A percentile compares a stretch with the other conserved stretches of the same genome.
These are phyloP conservation scores for Helianthus annuus DNA, from an alignment of 129 eudicot species.

Conservation along the genomic window DNA sequence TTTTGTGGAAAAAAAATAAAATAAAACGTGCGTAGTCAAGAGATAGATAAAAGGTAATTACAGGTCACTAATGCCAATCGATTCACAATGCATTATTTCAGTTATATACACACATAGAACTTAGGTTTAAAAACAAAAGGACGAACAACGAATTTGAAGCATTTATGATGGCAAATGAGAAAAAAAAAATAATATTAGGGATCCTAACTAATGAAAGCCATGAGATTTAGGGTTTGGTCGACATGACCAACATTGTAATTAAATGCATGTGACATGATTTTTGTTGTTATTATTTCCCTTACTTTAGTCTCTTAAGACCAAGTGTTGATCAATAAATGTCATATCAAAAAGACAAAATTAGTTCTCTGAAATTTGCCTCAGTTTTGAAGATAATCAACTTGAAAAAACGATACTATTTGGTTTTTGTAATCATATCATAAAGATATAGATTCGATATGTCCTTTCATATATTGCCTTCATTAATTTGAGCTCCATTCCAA, in stretches of 20 bases:
- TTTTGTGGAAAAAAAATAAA: too few relatives aligned
- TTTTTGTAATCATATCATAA: constrained; percentile 30
- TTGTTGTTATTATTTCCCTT: constrained; percentile 33
- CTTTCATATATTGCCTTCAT: constrained; percentile 30
- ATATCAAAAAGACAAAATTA: constrained; percentile 31
- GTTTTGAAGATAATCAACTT: constrained; percentile 17
- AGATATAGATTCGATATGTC: constrained; percentile 47
- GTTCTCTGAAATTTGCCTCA: constrained; percentile 12
- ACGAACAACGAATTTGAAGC: not conserved
- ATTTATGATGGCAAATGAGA: not conserved
- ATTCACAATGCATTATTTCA: too few relatives aligned
- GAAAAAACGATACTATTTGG: constrained; percentile 30
- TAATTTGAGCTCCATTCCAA: constrained; percentile 30
- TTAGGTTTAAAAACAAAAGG: too few relatives aligned
- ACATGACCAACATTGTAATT: constrained; percentile 24
- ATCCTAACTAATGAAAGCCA: constrained; percentile 1
- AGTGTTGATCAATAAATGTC: constrained; percentile 29
- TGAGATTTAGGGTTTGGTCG: constrained; percentile 16
- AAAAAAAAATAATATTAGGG: not conserved
- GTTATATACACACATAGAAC: too few relatives aligned
- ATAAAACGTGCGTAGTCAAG: too few relatives aligned
- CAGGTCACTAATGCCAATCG: too few relatives aligned
- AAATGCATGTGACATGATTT: constrained; percentile 34
- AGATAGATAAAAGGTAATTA: too few relatives aligned
- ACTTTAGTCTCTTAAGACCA: constrained; percentile 10